phyloP scores from a whole-genome alignment of 495 filamentous ascomycete species.

The Articulospora tetracladia region DNA sequence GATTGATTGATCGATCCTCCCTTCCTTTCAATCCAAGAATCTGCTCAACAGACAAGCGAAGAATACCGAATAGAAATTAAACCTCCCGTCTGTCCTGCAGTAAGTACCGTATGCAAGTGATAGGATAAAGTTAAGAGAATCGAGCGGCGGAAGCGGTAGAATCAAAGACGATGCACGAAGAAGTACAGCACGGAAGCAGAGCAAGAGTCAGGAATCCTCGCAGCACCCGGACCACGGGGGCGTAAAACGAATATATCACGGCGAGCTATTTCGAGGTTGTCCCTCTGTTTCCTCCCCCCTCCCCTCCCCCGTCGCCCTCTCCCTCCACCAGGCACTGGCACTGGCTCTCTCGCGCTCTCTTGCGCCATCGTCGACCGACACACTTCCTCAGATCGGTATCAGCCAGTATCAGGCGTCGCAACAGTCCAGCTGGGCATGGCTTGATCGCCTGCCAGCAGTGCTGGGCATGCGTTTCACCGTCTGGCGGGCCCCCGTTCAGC shows the following conservation, averaged over 20 bases:
- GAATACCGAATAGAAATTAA: not conserved
- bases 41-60: not conserved
- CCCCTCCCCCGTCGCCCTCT: no score
- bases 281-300: no score
- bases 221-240: no score
- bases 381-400: not conserved
- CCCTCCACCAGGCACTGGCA: no score
- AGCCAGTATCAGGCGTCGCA: not conserved
- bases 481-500: no score
- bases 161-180: not conserved
- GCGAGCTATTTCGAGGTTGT: no score
- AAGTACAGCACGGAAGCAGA: no score
- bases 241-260: no score
- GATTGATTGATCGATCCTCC: not conserved
- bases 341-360: not conserved
- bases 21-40: not conserved
- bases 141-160: not conserved
- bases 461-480: no score
- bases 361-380: no score
- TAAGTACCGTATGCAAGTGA: not conserved
- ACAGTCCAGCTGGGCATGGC: not conserved
- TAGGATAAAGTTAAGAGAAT: not conserved
- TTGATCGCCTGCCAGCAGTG: not conserved
- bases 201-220: no score
- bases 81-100: not conserved